Evolutionary conservation across 23 red algal genomes (phyloP).

Genomic region (Gracilaria vermiculophylla): DNA sequence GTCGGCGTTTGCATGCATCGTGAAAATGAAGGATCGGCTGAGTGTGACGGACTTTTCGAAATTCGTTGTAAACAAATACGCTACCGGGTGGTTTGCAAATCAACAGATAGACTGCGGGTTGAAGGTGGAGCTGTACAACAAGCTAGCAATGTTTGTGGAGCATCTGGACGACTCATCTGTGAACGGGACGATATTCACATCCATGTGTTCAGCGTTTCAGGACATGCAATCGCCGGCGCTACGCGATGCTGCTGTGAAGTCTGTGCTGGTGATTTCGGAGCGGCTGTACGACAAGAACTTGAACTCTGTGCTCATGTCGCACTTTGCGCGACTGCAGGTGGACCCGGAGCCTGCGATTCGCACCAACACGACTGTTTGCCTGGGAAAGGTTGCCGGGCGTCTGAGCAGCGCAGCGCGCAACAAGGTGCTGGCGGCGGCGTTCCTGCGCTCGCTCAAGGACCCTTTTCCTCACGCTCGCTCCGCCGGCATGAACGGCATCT

Average conservation of each 20-base stretch:
- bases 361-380: slow-evolving; percentile 98
- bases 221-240: slow-evolving; percentile 73
- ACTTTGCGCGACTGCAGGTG: slow-evolving; percentile 91
- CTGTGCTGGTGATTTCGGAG: slow-evolving; percentile 63
- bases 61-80: slow-evolving; percentile 73
- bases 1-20: slow-evolving; percentile 53
- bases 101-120: slow-evolving; percentile 56
- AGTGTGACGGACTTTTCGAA: slow-evolving; percentile 46
- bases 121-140: slow-evolving; percentile 67
- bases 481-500: slow-evolving; percentile 76
- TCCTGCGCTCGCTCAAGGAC: slow-evolving; percentile 88
- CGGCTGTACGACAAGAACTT: slow-evolving; percentile 81
- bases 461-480: slow-evolving; percentile 89
- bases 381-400: slow-evolving; percentile 74
- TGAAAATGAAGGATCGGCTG: slow-evolving; percentile 66
- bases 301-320: slow-evolving; percentile 91
- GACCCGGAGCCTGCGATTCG: slow-evolving; percentile 96
- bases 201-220: slow-evolving; percentile 70
- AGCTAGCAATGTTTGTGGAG: slow-evolving; percentile 62
- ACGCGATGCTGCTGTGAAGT: slow-evolving; percentile 88
- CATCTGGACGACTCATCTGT: slow-evolving; percentile 55
- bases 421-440: slow-evolving; percentile 93
- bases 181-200: slow-evolving; percentile 82
- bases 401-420: slow-evolving; percentile 71
- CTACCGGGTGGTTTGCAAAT: slow-evolving; percentile 61